Conservation (phyloP, 306 rosid genomes). For the Carpinus viminea region DNA sequence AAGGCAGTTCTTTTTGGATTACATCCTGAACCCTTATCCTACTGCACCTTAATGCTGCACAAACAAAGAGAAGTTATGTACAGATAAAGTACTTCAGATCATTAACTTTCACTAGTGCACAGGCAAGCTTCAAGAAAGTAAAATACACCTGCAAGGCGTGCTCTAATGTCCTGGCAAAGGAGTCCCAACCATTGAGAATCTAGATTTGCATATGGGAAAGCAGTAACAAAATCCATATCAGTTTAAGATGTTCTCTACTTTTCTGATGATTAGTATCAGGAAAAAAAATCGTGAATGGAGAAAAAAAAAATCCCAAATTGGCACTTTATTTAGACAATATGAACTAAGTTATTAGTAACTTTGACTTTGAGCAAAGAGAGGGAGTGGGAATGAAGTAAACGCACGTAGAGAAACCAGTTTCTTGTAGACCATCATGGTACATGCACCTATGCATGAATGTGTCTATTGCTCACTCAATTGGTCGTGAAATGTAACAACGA, state of each 20-base stretch:
- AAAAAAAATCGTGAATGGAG: neutral
- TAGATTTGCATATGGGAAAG: neutral
- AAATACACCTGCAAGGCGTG: slow-evolving; percentile 2
- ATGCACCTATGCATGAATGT: neutral
- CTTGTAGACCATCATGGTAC: neutral
- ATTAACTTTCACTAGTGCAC: neutral
- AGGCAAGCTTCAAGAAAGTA: neutral
- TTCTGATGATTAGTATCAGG: neutral
- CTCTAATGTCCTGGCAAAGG: slow-evolving; percentile 11
- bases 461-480: neutral
- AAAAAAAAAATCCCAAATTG: neutral
- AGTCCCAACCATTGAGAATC: slow-evolving; percentile 6
- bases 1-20: neutral
- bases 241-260: neutral
- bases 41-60: neutral
- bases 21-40: slow-evolving; percentile 3
- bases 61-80: neutral
- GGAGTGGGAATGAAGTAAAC: neutral
- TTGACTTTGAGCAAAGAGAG: neutral
- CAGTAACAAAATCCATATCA: neutral
- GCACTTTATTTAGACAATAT: neutral
- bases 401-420: neutral
- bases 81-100: neutral
- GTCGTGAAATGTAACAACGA: neutral
- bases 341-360: neutral